These are phyloP conservation scores for Penicillium nordicum DNA, from an alignment of 2,329 filamentous ascomycete genomes.

Conservation along the genomic window DNA sequence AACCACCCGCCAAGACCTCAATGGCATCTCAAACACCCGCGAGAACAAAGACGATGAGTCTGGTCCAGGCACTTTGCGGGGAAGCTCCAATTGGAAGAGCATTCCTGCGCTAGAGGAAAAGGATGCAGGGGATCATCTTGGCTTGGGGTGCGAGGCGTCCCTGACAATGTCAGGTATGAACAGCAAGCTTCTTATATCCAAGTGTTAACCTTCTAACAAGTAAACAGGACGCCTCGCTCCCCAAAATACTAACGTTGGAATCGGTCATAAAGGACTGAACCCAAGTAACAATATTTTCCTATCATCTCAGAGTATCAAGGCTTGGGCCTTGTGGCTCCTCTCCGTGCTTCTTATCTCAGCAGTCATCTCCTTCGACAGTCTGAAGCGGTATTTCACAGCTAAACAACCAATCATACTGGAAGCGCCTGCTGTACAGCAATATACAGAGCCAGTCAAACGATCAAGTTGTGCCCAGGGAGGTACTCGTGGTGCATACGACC, in stretches of 20 bases:
- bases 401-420: background rate
- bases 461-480: slow-evolving; percentile 28
- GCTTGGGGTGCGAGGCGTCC: slow-evolving; percentile 17
- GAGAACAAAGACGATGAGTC: slow-evolving; percentile 31
- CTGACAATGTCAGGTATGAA: slow-evolving; percentile 31
- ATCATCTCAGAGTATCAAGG: slow-evolving; percentile 15
- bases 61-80: background rate
- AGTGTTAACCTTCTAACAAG: background rate
- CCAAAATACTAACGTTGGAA: slow-evolving; percentile 2
- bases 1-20: slow-evolving; percentile 56
- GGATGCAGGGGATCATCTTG: slow-evolving; percentile 6
- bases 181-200: background rate
- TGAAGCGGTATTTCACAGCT: slow-evolving; percentile 9
- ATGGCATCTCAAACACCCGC: slow-evolving; percentile 53
- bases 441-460: slow-evolving; percentile 12
- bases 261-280: background rate
- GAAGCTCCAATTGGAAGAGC: slow-evolving; percentile 3
- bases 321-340: slow-evolving; percentile 26
- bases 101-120: background rate
- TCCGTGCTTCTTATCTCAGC: slow-evolving; percentile 25
- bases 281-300: slow-evolving; percentile 3
- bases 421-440: background rate
- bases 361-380: slow-evolving; percentile 22
- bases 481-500: slow-evolving; percentile 52
- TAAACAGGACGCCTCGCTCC: slow-evolving; percentile 22